These are phyloP conservation scores for Hemisphaericaspora lyxosophila DNA, from an alignment of 1,139 yeast genomes.

Conservation along the genomic window DNA sequence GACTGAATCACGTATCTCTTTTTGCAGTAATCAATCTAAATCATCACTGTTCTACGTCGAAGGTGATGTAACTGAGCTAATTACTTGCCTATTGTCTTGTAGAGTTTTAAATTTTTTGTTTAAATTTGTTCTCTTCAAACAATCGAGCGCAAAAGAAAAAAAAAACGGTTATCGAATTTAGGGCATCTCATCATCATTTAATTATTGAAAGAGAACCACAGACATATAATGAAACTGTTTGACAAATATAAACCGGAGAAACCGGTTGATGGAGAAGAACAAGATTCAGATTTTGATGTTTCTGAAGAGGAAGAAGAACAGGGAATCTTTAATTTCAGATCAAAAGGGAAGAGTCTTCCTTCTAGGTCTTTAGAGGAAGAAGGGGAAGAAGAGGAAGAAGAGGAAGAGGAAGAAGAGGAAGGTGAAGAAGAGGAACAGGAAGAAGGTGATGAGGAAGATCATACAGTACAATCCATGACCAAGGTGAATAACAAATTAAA, in stretches of 20 bases:
- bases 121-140: too few relatives aligned
- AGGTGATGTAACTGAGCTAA: too few relatives aligned
- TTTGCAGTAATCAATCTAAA: too few relatives aligned
- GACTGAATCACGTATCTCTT: too few relatives aligned
- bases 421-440: conserved; percentile 11
- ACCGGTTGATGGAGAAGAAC: background rate
- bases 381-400: conserved; percentile 18
- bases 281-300: conserved; percentile 12
- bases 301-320: conserved; percentile 22
- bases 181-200: too few relatives aligned
- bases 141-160: too few relatives aligned
- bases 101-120: too few relatives aligned
- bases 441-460: conserved; percentile 20
- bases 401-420: conserved; percentile 12
- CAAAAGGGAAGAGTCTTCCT: background rate
- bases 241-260: background rate
- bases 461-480: conserved; percentile 13
- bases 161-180: too few relatives aligned
- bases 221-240: too few relatives aligned
- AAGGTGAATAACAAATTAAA: conserved; percentile 37
- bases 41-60: too few relatives aligned
- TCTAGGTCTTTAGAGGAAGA: conserved; percentile 30
- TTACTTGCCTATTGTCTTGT: too few relatives aligned
- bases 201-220: too few relatives aligned
- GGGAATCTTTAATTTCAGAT: conserved; percentile 16